These are phyloP conservation scores for Kwoniella shandongensis DNA, from an alignment of 768 basidiomycete genomes.

Conservation along the genomic window DNA sequence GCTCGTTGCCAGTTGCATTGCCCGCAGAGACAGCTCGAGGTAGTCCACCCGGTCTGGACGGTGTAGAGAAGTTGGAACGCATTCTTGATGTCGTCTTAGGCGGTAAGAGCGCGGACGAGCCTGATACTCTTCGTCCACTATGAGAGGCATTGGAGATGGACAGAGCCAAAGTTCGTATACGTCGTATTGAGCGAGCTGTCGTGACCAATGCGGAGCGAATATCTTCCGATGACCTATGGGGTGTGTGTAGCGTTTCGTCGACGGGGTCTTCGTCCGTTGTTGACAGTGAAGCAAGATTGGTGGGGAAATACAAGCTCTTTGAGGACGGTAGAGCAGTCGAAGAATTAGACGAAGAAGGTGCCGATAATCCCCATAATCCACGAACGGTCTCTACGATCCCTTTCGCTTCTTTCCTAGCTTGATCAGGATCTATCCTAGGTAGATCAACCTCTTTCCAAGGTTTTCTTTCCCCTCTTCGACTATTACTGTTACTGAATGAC, in stretches of 20 bases:
- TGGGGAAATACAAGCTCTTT: conserved; percentile 17
- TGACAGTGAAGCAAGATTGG: neutral
- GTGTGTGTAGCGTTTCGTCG: neutral
- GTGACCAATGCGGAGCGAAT: conserved; percentile 23
- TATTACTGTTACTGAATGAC: conserved; percentile 55
- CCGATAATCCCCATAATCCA: conserved; percentile 25
- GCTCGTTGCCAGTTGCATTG: neutral
- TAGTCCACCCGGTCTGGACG: conserved; percentile 38
- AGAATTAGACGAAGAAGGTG: conserved; percentile 10
- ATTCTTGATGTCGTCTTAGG: conserved; percentile 12
- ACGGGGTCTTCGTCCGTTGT: neutral
- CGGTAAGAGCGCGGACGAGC: neutral
- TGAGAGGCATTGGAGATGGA: conserved; percentile 19
- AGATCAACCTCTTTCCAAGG: conserved; percentile 46
- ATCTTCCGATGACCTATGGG: conserved; percentile 17
- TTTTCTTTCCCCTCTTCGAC: conserved; percentile 17
- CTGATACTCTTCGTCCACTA: conserved; percentile 11
- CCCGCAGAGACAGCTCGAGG: conserved; percentile 25
- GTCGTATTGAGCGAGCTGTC: conserved; percentile 37
- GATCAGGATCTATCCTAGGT: conserved; percentile 27
- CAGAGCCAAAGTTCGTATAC: conserved; percentile 35
- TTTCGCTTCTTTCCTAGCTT: conserved; percentile 32
- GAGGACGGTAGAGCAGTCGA: conserved; percentile 9
- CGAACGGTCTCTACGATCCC: conserved; percentile 20
- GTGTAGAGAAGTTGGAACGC: conserved; percentile 40